Percentiles rank a stretch among this genome's conserved stretches.
phyloP scores from a whole-genome alignment of 257 asterid genomes.

The Perilla frutescens region DNA sequence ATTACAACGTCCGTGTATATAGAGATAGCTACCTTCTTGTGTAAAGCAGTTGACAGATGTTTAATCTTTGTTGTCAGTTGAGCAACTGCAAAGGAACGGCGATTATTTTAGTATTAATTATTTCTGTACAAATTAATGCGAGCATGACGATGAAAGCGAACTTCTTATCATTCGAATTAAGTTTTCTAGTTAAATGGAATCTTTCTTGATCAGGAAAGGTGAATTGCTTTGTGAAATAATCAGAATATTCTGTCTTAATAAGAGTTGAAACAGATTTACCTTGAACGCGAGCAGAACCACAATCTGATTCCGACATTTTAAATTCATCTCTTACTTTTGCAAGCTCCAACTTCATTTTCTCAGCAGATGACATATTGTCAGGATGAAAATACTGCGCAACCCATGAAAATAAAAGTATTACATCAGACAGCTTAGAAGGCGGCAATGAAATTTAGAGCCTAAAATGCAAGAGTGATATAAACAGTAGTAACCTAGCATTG shows the following conservation, averaged over 20 bases:
- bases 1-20: neutral
- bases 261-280: conserved; percentile 49
- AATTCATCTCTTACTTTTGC: conserved; percentile 84
- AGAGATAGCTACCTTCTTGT: conserved; percentile 66
- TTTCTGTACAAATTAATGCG: neutral
- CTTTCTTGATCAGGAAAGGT: conserved; percentile 1
- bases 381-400: conserved; percentile 80
- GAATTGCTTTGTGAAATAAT: neutral
- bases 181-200: neutral
- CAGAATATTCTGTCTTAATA: neutral
- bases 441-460: neutral
- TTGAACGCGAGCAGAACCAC: conserved; percentile 97
- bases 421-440: conserved; percentile 13
- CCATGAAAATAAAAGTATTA: neutral
- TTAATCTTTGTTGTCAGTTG: conserved; percentile 88
- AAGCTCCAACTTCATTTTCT: conserved; percentile 88
- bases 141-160: neutral
- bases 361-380: conserved; percentile 87
- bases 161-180: neutral
- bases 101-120: conserved; percentile 1
- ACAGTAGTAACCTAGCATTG: neutral
- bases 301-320: conserved; percentile 89
- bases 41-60: conserved; percentile 62
- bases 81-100: conserved; percentile 61
- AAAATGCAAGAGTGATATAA: neutral